Evolutionary conservation across 495 filamentous ascomycete genomes (phyloP).

Genomic region (Tricharina praecox): DNA sequence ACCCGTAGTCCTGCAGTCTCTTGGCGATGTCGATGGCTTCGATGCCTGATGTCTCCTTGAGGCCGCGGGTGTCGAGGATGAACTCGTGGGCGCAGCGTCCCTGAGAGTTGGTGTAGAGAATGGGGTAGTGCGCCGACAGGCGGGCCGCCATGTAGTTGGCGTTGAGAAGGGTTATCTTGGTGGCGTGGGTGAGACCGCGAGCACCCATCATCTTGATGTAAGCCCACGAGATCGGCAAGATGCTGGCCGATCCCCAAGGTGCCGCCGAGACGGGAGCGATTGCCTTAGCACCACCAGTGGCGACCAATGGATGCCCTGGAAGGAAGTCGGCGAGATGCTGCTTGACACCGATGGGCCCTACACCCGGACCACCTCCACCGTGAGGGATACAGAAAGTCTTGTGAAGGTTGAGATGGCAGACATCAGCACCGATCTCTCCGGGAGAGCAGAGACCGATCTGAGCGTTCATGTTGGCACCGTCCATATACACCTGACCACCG

Average conservation of each 20-base stretch:
- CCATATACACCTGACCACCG: conserved; percentile 97
- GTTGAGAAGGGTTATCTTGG: conserved; percentile 84
- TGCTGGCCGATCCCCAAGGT: conserved; percentile 80
- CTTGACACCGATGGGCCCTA: conserved; percentile 89
- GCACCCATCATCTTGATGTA: conserved; percentile 95
- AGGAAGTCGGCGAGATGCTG: conserved; percentile 62
- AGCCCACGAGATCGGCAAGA: conserved; percentile 91
- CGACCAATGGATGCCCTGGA: conserved; percentile 52
- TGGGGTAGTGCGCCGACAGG: conserved; percentile 73
- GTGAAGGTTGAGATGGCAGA: conserved; percentile 95
- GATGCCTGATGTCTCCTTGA: conserved; percentile 70
- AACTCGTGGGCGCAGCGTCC: conserved; percentile 95
- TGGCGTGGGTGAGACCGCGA: conserved; percentile 79
- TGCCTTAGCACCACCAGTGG: conserved; percentile 44
- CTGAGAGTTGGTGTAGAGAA: conserved; percentile 79
- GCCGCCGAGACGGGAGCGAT: conserved; percentile 69
- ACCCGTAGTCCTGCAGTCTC: conserved; percentile 93
- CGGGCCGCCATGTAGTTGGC: conserved; percentile 94
- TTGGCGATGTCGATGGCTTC: conserved; percentile 97
- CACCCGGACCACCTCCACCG: conserved; percentile 86
- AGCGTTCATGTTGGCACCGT: conserved; percentile 98
- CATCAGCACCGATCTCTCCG: conserved; percentile 91
- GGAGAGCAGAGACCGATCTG: conserved; percentile 95
- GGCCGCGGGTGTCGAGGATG: conserved; percentile 77
- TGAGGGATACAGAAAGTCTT: conserved; percentile 99